Base-by-base conservation (phyloP, 192 early-diverging fungal genomes). In the Paraglomus brasilianum region DNA sequence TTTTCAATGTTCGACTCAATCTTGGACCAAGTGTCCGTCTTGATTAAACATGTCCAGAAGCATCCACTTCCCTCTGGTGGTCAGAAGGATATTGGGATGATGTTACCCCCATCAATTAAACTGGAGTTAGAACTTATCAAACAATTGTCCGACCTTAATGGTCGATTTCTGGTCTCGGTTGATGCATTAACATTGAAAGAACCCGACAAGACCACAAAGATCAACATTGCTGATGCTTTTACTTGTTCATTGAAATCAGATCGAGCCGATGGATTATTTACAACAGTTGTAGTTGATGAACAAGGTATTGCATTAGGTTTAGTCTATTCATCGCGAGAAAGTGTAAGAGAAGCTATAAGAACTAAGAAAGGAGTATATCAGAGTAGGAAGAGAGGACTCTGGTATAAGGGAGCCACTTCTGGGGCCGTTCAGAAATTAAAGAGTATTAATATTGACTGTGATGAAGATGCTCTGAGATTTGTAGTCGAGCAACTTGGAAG, bases 331-430 rank as follows among this genome's bases (percentile, higher is more conserved):
- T 91, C 85, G n/a, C 67, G 72, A 2, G 83, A 90, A 63, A 95
- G 93, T 70, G 80, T 99, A 21, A 77, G 83, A 4, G 93, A 95
- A 59, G 86, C 95, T 0, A 75, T 99, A 52, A 80, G 80, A 24
- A 86, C 86, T 0, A 83, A 87, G 5, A 77, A 85, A 51, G 97
- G 97, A n/a, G 94, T 97, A 10, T 99, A 97, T 82, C 90, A 93
- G 77, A 93, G 91, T 41, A 83, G 97, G 51, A 77, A 71, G 13
- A 84, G 94, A 48, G 95, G 94, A 19, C 81, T 99, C 11, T 99
- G 97, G 97, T 87, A 93, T 76, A 99, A 99, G 79, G 97, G 97
- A 9, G 80, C 87, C 46, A 93, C 97, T 1, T 98, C 96, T 0
- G 96, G 95, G 41, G 91, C 97, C 5, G 92, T 90, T n/a, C 97